Evolutionary conservation across 78 protist genomes (phyloP).

Genomic region (Pelomyxa schiedti): DNA sequence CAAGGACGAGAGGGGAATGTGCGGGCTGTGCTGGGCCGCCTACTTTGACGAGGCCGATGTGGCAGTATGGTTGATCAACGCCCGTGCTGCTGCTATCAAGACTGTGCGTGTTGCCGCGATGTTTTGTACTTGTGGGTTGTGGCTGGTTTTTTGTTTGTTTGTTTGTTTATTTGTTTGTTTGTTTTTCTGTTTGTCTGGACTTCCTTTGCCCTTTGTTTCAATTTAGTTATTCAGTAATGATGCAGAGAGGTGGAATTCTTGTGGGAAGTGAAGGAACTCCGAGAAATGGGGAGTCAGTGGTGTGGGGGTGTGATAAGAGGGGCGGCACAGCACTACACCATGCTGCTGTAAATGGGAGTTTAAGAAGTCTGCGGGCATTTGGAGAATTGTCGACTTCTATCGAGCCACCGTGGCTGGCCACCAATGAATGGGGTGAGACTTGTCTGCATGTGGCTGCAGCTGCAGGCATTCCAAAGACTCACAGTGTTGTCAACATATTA

Average conservation of each 20-base stretch:
- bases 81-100: too few species aligned
- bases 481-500: neutral
- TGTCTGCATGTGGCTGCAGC: neutral
- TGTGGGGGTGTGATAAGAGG: neutral
- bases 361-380: neutral
- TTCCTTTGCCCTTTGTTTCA: too few species aligned
- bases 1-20: neutral
- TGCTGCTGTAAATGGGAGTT: neutral
- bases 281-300: too few species aligned
- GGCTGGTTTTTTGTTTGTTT: too few species aligned
- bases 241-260: too few species aligned
- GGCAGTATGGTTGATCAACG: too few species aligned
- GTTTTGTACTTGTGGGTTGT: too few species aligned
- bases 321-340: neutral
- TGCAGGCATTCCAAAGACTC: neutral
- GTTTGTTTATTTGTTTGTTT: too few species aligned
- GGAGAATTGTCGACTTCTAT: neutral
- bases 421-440: neutral
- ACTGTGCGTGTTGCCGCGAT: too few species aligned
- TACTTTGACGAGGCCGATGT: neutral
- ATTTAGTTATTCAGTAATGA: too few species aligned
- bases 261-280: too few species aligned
- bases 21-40: conserved; percentile 1
- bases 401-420: neutral
- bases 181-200: too few species aligned